Evolutionary conservation across 2,329 filamentous ascomycete genomes (phyloP).

Genomic region (Incumbomyces lentus): DNA sequence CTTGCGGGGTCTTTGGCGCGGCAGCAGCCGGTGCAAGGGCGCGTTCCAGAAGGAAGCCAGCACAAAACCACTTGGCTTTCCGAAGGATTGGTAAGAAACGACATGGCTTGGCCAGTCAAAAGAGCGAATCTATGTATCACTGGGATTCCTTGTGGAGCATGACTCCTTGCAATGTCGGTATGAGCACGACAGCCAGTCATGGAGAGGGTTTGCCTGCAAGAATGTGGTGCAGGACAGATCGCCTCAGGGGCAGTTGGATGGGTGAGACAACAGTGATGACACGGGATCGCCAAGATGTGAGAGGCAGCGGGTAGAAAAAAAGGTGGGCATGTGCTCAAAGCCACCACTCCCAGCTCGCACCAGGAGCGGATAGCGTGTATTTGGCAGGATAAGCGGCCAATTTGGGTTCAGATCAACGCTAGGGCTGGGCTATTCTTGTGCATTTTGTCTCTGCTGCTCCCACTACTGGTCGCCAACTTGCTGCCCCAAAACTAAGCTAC

Average conservation of each 20-base stretch:
- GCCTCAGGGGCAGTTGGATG: neutral
- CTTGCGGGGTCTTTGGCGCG: neutral
- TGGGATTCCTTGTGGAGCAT: neutral
- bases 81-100: no score
- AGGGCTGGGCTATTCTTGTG: no score
- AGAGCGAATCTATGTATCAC: neutral
- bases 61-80: no score
- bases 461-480: neutral
- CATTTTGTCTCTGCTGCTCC: neutral
- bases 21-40: neutral
- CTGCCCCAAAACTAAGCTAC: conserved; percentile 5
- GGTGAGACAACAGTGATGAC: neutral
- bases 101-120: neutral
- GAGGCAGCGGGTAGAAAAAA: no score
- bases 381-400: neutral
- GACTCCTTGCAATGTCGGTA: conserved; percentile 1
- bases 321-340: no score
- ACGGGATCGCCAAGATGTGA: no score
- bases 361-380: conserved; percentile 1
- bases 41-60: no score
- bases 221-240: conserved; percentile 7
- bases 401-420: neutral
- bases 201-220: neutral
- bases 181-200: neutral
- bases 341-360: no score